These are phyloP conservation scores for Saturnispora hagleri DNA, from an alignment of 805 yeast species.

Conservation along the genomic window DNA sequence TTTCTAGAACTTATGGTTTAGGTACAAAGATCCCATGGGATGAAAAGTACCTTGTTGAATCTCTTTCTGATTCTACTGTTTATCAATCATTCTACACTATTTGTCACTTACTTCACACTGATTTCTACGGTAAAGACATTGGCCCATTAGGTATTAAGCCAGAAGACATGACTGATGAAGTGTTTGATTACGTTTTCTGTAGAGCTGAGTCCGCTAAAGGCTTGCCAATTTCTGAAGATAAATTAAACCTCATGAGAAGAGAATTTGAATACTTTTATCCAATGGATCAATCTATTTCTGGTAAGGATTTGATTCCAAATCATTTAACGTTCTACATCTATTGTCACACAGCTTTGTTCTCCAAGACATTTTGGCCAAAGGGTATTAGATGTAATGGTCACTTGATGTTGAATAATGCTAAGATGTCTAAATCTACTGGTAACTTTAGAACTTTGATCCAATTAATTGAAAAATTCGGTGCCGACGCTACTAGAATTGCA, in stretches of 20 bases:
- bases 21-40: slow-evolving; percentile 98
- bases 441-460: slow-evolving; percentile 88
- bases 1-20: slow-evolving; percentile 90
- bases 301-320: slow-evolving; percentile 95
- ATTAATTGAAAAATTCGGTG: slow-evolving; percentile 82
- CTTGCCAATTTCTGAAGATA: slow-evolving; percentile 53
- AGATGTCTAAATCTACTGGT: slow-evolving; percentile 98
- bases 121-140: slow-evolving; percentile 65
- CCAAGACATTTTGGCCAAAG: slow-evolving; percentile 82
- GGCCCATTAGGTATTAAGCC: slow-evolving; percentile 72
- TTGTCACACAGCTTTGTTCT: slow-evolving; percentile 88
- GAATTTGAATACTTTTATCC: slow-evolving; percentile 98
- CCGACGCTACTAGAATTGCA: slow-evolving; percentile 96
- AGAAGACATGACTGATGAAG: slow-evolving; percentile 85
- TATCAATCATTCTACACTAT: slow-evolving; percentile 94
- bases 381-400: slow-evolving; percentile 96
- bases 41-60: slow-evolving; percentile 83
- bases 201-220: slow-evolving; percentile 42
- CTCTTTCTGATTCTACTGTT: slow-evolving; percentile 90
- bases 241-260: slow-evolving; percentile 69
- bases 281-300: slow-evolving; percentile 83
- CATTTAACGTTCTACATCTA: slow-evolving; percentile 94
- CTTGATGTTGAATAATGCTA: slow-evolving; percentile 86
- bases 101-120: slow-evolving; percentile 75
- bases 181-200: slow-evolving; percentile 82